Evolutionary conservation across 345 rosid genomes (phyloP).

Genomic region (Linum tenue): DNA sequence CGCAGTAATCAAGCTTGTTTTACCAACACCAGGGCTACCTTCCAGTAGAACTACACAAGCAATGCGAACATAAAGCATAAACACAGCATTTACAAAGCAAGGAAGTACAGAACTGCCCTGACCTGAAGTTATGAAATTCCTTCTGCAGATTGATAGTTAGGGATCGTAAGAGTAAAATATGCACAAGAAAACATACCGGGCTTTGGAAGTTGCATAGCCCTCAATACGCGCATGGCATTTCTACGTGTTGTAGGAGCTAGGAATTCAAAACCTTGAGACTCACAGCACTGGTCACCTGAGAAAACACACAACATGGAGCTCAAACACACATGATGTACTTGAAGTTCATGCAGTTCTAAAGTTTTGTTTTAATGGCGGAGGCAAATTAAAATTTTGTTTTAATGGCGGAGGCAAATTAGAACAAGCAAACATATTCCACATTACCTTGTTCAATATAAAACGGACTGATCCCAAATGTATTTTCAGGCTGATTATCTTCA

Average conservation of each 20-base stretch:
- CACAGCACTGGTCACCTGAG: constrained; percentile 40
- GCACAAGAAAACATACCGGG: constrained; percentile 43
- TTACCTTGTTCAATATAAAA: constrained; percentile 76
- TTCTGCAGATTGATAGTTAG: neutral
- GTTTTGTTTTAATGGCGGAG: no score
- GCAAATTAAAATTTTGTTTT: no score
- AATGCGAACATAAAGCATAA: constrained; percentile 1
- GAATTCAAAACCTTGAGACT: constrained; percentile 66
- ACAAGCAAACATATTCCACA: constrained; percentile 1
- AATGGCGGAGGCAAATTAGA: neutral
- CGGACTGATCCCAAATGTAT: constrained; percentile 60
- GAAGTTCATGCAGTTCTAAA: neutral
- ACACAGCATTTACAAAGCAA: neutral
- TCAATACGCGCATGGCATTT: constrained; percentile 76
- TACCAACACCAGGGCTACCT: constrained; percentile 99
- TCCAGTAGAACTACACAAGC: constrained; percentile 60
- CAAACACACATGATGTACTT: neutral
- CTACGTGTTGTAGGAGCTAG: constrained; percentile 77
- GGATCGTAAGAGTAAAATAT: neutral
- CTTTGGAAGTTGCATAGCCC: constrained; percentile 91
- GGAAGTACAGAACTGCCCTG: neutral
- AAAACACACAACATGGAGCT: constrained; percentile 1
- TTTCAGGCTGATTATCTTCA: constrained; percentile 36
- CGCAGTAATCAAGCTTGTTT: constrained; percentile 83
- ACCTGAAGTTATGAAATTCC: neutral